Evolutionary conservation across 805 yeast species (phyloP).

Genomic region (Danielozyma ontarioensis): DNA sequence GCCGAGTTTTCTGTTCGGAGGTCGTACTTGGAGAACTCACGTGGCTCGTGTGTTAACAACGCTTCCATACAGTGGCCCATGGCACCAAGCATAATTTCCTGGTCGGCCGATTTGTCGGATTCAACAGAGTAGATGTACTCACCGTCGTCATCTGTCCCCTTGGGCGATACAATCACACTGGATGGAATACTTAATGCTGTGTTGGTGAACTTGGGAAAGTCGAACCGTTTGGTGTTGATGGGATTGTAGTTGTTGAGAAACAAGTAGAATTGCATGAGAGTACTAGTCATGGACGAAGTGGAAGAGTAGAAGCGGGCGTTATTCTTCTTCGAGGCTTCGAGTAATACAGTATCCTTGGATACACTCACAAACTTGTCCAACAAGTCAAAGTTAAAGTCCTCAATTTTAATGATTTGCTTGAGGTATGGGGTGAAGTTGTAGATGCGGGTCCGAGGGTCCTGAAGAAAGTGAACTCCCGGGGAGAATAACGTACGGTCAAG

Average conservation of each 20-base stretch:
- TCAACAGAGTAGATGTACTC: slow-evolving; percentile 55
- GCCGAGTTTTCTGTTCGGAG: background rate
- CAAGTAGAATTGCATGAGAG: slow-evolving; percentile 69
- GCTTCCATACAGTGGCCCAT: slow-evolving; percentile 80
- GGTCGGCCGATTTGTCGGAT: slow-evolving; percentile 61
- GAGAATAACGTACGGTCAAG: slow-evolving; percentile 70
- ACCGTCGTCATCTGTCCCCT: slow-evolving; percentile 26
- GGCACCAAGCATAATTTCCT: slow-evolving; percentile 62
- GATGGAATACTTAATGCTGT: slow-evolving; percentile 43
- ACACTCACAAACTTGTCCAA: slow-evolving; percentile 60
- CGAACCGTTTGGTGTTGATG: slow-evolving; percentile 17
- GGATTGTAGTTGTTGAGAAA: slow-evolving; percentile 46
- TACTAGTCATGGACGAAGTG: slow-evolving; percentile 81
- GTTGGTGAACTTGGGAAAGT: slow-evolving; percentile 38
- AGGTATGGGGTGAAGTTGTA: slow-evolving; percentile 64
- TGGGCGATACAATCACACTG: slow-evolving; percentile 47
- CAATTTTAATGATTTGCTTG: slow-evolving; percentile 53
- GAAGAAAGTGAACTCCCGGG: slow-evolving; percentile 74
- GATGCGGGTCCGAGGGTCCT: slow-evolving; percentile 72
- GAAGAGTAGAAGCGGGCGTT: slow-evolving; percentile 59
- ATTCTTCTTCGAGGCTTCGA: slow-evolving; percentile 38
- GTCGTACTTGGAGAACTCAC: slow-evolving; percentile 41
- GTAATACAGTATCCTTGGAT: slow-evolving; percentile 54
- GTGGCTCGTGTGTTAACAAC: slow-evolving; percentile 56
- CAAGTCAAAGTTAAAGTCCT: slow-evolving; percentile 59